Evolutionary conservation across 176 grass and related monocot species (phyloP), one percentile per base, ranked within the genome.

Genomic region (Carex littledalei): DNA sequence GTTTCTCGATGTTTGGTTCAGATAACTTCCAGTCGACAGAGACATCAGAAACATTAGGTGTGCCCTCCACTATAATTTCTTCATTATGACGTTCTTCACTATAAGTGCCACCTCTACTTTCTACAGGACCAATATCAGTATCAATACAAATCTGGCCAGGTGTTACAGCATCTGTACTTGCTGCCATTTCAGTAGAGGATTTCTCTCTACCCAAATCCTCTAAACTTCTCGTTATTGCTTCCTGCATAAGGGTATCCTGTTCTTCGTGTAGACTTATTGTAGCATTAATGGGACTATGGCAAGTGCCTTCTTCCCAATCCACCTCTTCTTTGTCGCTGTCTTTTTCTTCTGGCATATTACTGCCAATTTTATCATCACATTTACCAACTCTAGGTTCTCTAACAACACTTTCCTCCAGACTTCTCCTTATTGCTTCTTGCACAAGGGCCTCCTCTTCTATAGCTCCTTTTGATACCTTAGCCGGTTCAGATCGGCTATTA

Each of bases 391-490:
- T 22, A 75, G 79, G 60, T 89, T 87, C 61, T 86, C 80, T 52
- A 88, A 90, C 79, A 81, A 63, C 18, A 64, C 58, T 64, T 88
- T 94, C 88, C 43, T 90, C 86, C 52, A 98, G 82, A 78, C 95
- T 94, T 90, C 91, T 90, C 86, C 45, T 94, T 89, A 94, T 97
- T 84, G 93, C 93, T 98, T 98, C 92, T 69, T 94, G 91, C 78
- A 98, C 67, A 67, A 94, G 86, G 85, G 84, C 89, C 67, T 89
- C 92, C 87, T 98, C 95, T 92, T 98, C 91, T 58, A 93, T 53
- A 85, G 86, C 89, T 70, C 89, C 93, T 86, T 86, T 91, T 16
- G 89, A 88, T 85, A 93, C 24, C 79, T 88, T 93, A 85, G 32
- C 77, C 52, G 57, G 24, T 89, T 88, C 63, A 85, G 22, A 22